These are phyloP conservation scores for Meira miltonrushii DNA, from an alignment of 1,284 basidiomycete species.

Conservation along the genomic window DNA sequence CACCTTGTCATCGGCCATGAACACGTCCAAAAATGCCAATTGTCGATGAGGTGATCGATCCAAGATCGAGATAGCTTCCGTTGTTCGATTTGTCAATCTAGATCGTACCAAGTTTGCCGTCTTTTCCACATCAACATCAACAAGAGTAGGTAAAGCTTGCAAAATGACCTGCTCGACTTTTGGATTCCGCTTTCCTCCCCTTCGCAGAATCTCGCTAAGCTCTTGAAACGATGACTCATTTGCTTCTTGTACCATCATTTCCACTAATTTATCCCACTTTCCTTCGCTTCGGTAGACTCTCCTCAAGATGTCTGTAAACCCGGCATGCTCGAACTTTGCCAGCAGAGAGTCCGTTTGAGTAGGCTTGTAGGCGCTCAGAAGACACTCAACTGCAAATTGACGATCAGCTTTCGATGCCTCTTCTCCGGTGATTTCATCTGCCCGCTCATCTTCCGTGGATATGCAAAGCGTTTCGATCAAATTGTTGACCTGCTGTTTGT, in stretches of 20 bases:
- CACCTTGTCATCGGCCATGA: conserved; percentile 57
- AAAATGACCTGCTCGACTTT: conserved; percentile 56
- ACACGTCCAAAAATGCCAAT: conserved; percentile 71
- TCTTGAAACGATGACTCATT: conserved; percentile 63
- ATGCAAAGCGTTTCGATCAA: conserved; percentile 71
- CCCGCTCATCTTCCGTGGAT: neutral
- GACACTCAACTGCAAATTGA: conserved; percentile 87
- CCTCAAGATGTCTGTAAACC: conserved; percentile 84
- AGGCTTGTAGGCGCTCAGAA: conserved; percentile 86
- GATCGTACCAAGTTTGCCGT: conserved; percentile 73
- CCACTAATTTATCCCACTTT: conserved; percentile 70
- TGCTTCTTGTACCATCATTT: conserved; percentile 71
- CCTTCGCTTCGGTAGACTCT: conserved; percentile 70
- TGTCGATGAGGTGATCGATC: conserved; percentile 59
- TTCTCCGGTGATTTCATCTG: conserved; percentile 56
- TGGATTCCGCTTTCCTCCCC: neutral
- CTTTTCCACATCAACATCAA: conserved; percentile 62
- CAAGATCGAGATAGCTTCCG: conserved; percentile 52
- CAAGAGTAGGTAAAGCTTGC: conserved; percentile 63
- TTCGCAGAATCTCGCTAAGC: conserved; percentile 62
- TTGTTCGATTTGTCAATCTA: conserved; percentile 61
- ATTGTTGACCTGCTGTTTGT: conserved; percentile 65
- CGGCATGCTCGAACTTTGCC: conserved; percentile 69
- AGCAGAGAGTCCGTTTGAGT: conserved; percentile 68
- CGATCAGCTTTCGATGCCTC: conserved; percentile 76